Evolutionary conservation across 257 asterid species (phyloP).

Genomic region (Coffea canephora): DNA sequence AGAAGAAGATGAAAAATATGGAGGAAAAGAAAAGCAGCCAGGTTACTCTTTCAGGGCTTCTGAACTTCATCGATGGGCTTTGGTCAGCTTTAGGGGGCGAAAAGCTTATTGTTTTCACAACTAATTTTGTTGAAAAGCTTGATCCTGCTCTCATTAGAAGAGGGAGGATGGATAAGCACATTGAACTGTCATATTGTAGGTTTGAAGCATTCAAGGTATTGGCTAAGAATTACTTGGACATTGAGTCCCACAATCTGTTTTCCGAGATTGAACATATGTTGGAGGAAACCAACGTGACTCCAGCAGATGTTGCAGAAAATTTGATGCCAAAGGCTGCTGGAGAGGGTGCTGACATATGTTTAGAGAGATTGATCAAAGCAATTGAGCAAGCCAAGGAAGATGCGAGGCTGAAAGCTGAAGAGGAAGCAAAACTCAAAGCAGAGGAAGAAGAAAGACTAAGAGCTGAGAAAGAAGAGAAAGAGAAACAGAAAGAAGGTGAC

Average conservation of each 20-base stretch:
- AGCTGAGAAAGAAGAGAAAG: background rate
- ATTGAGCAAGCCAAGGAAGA: constrained; percentile 4
- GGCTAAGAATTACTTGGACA: constrained; percentile 22
- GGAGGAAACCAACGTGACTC: constrained; percentile 17
- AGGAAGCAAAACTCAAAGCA: background rate
- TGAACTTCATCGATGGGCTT: constrained; percentile 66
- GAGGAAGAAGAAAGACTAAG: constrained; percentile 7
- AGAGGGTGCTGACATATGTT: constrained; percentile 12
- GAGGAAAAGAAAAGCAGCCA: constrained; percentile 21
- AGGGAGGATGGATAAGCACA: constrained; percentile 62
- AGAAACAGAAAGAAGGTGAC: background rate
- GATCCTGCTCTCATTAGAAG: constrained; percentile 59
- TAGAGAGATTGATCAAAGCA: constrained; percentile 21
- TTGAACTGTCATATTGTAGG: constrained; percentile 49
- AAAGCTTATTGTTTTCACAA: constrained; percentile 52
- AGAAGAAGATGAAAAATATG: constrained; percentile 1
- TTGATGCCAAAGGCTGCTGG: constrained; percentile 40
- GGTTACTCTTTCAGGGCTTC: constrained; percentile 58
- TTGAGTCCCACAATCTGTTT: constrained; percentile 11
- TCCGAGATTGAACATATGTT: background rate
- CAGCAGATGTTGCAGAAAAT: constrained; percentile 33
- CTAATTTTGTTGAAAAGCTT: constrained; percentile 50
- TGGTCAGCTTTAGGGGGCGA: constrained; percentile 41
- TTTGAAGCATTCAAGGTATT: constrained; percentile 33
- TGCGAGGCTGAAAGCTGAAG: constrained; percentile 10